Base-by-base conservation (phyloP, 1,284 basidiomycete genomes). In the Bondarzewia mesenterica region DNA sequence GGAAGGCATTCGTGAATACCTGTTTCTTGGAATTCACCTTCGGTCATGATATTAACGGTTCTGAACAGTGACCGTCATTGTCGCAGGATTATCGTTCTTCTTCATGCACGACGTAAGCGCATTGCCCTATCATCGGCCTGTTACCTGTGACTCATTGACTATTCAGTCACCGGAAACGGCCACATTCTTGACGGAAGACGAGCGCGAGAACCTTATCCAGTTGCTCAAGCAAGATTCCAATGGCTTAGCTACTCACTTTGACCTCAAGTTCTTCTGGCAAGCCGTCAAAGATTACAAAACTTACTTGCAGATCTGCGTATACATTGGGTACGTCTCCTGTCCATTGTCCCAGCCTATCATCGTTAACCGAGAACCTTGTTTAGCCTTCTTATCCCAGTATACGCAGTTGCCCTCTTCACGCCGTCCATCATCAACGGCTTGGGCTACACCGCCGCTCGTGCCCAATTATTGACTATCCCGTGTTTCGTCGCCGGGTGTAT, bases 381-480 rank as follows among this genome's bases (percentile, higher is more conserved):
- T 46, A 67, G 74, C 25, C 50, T 74, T 16, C 65, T 80, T 47
- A 61, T 75, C 45, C 73, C 80, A 6, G 60, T 78, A 36, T 81
- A 81, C 52, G 72, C 75, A 12, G 73, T 82, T 54, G 71, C 80
- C 27, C 67, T 82, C 42, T 83, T 82, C 54, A 68, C 69, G 2
- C 79, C 77, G 0, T 78, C 74, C 1, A 78, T 81, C 57, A 73
- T 81, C 46, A 66, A 68, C 6, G 63, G 72, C 43, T 66, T 80
- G 4, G 78, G 79, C 5, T 85, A 70, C 65, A 68, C 72, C 2
- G 72, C 79, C 35, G 71, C 77, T 1, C 59, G 67, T 39, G 80
- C 82, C 3, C 80, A 85, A 53, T 62, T 83, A 1, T 63, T 83
- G n/a, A 72, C 72, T 5, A 68, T 77, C 22, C 76, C 77, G 22